Percentiles rank a stretch among this genome's conserved stretches.
These are phyloP conservation scores for Saksenaea oblongispora DNA, from an alignment of 371 early-diverging fungal species.

Conservation along the genomic window DNA sequence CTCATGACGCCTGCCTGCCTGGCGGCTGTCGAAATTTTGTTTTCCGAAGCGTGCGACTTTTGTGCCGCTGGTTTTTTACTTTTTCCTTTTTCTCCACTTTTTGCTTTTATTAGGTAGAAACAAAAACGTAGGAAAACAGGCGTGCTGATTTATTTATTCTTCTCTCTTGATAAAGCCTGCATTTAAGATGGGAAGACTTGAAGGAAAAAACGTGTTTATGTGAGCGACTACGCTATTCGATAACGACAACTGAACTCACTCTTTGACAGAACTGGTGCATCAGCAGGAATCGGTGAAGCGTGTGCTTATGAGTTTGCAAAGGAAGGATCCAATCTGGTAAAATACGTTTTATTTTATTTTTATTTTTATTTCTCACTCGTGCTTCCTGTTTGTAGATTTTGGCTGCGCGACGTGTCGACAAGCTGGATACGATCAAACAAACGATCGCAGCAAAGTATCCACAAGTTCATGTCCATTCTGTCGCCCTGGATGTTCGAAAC, in stretches of 20 bases:
- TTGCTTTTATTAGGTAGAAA: background rate
- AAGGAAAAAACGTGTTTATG: slow-evolving; percentile 62
- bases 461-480: slow-evolving; percentile 55
- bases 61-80: background rate
- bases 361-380: background rate
- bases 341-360: background rate
- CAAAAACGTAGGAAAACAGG: background rate
- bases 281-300: slow-evolving; percentile 88
- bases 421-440: slow-evolving; percentile 59
- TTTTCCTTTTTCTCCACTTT: slow-evolving; percentile 6
- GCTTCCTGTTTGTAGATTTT: slow-evolving; percentile 51
- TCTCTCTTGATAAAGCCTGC: background rate
- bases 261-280: slow-evolving; percentile 83
- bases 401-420: slow-evolving; percentile 79
- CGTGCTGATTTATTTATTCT: background rate
- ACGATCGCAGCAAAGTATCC: slow-evolving; percentile 59
- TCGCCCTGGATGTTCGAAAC: slow-evolving; percentile 77
- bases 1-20: no score
- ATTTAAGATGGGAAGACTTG: slow-evolving; percentile 38
- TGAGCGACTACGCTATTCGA: slow-evolving; percentile 19
- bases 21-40: slow-evolving; percentile 4
- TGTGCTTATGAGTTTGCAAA: slow-evolving; percentile 86
- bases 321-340: slow-evolving; percentile 75
- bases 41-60: background rate
- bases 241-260: background rate